These are phyloP conservation scores for Rhynchospora tenuis DNA, from an alignment of 176 grass and related monocot genomes.

Conservation along the genomic window DNA sequence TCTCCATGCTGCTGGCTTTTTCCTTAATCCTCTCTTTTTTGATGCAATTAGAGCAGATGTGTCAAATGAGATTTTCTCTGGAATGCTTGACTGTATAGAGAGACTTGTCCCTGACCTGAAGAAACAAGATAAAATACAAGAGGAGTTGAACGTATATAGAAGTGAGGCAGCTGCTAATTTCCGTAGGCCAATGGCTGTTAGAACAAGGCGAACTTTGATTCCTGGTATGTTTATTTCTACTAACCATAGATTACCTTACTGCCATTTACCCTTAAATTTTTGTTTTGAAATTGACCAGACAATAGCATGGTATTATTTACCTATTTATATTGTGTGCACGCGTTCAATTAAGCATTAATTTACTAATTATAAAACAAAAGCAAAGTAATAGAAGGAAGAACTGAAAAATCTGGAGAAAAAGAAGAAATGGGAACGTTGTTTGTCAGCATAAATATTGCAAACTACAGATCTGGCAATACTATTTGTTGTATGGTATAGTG, in stretches of 20 bases:
- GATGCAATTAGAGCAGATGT: slow-evolving; percentile 58
- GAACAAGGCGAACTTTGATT: slow-evolving; percentile 75
- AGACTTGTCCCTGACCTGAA: slow-evolving; percentile 74
- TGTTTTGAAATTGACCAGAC: background rate
- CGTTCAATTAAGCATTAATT: background rate
- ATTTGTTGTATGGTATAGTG: background rate
- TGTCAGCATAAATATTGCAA: background rate
- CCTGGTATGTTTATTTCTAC: slow-evolving; percentile 51
- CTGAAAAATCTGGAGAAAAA: background rate
- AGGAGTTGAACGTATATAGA: slow-evolving; percentile 78
- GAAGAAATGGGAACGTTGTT: background rate
- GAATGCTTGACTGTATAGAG: slow-evolving; percentile 83
- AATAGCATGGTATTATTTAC: background rate
- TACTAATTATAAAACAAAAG: background rate
- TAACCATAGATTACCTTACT: background rate
- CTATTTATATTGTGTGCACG: too few species aligned
- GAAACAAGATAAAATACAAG: slow-evolving; percentile 89
- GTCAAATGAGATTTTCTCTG: slow-evolving; percentile 71
- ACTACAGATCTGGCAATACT: background rate
- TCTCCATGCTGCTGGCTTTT: slow-evolving; percentile 72
- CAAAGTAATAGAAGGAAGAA: background rate
- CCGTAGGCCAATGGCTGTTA: slow-evolving; percentile 76
- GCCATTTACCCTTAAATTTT: background rate
- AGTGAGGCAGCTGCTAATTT: slow-evolving; percentile 66
- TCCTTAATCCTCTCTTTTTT: slow-evolving; percentile 89